phyloP scores from a whole-genome alignment of 805 yeast genomes.

The Yamadazyma kitorensis region DNA sequence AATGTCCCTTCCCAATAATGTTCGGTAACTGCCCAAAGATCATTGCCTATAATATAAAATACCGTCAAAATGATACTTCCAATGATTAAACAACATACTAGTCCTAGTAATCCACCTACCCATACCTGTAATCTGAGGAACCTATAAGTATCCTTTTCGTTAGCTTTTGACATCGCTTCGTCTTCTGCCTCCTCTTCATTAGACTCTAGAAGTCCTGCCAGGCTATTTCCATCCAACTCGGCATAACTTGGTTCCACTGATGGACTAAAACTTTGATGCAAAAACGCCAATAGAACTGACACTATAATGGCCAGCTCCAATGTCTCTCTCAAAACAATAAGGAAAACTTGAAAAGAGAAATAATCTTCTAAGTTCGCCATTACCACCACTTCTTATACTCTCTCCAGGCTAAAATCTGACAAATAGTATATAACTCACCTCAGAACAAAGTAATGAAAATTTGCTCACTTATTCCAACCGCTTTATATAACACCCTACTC shows the following conservation, averaged over 20 bases:
- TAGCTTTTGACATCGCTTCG: not conserved
- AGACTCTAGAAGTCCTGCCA: not conserved
- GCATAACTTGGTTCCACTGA: conserved; percentile 2
- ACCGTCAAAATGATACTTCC: conserved; percentile 38
- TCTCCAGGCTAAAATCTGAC: too few species aligned
- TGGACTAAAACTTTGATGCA: conserved; percentile 51
- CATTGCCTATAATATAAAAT: conserved; percentile 41
- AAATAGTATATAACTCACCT: too few species aligned
- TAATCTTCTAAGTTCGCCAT: conserved; percentile 27
- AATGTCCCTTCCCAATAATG: conserved; percentile 49
- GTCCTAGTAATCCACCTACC: conserved; percentile 43
- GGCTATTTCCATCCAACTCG: conserved; percentile 1
- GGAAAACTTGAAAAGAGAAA: conserved; percentile 72
- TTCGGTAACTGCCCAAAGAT: conserved; percentile 44
- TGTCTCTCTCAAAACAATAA: conserved; percentile 71
- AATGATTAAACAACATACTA: conserved; percentile 35
- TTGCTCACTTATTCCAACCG: too few species aligned
- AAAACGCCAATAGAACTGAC: conserved; percentile 68
- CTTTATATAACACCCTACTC: too few species aligned
- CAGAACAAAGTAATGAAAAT: too few species aligned
- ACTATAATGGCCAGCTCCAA: conserved; percentile 74
- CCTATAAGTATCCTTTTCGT: conserved; percentile 7
- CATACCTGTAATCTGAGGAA: conserved; percentile 40
- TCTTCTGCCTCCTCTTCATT: not conserved
- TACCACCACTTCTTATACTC: too few species aligned